Evolutionary conservation across 257 asterid genomes (phyloP).

Genomic region (Nyctanthes arbortristis): DNA sequence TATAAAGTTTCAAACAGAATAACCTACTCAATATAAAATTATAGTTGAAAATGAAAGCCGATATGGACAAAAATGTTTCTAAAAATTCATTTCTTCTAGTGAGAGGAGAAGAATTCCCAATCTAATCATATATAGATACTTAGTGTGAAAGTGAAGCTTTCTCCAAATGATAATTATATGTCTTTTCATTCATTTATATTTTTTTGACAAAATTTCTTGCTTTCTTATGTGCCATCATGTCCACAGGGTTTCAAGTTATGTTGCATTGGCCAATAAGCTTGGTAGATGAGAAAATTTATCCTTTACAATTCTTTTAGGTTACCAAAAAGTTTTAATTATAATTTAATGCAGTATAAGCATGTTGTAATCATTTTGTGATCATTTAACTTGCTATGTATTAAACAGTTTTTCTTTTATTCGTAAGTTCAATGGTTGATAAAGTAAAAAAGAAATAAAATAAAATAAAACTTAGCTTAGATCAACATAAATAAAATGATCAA

Average conservation of each 20-base stretch:
- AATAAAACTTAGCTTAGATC: too few species aligned
- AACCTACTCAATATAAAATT: too few species aligned
- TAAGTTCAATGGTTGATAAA: too few species aligned
- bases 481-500: too few species aligned
- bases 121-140: slow-evolving; percentile 24
- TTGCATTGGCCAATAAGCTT: slow-evolving; percentile 17
- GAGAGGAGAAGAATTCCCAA: slow-evolving; percentile 16
- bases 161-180: slow-evolving; percentile 20
- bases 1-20: too few species aligned
- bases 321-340: slow-evolving; percentile 20
- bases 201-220: slow-evolving; percentile 23
- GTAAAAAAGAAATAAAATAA: too few species aligned
- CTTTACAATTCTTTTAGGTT: slow-evolving; percentile 31
- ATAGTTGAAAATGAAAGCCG: too few species aligned
- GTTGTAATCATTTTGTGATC: too few species aligned
- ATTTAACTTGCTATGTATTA: too few species aligned
- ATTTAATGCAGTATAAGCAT: background rate
- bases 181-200: slow-evolving; percentile 5
- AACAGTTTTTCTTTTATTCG: too few species aligned
- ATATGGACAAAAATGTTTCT: too few species aligned
- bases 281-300: slow-evolving; percentile 18
- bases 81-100: background rate
- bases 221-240: slow-evolving; percentile 27
- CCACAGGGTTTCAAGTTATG: slow-evolving; percentile 24
- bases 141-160: slow-evolving; percentile 39